phyloP scores from a whole-genome alignment of 805 yeast genomes.

The Tetrapisispora pingtungensis region DNA sequence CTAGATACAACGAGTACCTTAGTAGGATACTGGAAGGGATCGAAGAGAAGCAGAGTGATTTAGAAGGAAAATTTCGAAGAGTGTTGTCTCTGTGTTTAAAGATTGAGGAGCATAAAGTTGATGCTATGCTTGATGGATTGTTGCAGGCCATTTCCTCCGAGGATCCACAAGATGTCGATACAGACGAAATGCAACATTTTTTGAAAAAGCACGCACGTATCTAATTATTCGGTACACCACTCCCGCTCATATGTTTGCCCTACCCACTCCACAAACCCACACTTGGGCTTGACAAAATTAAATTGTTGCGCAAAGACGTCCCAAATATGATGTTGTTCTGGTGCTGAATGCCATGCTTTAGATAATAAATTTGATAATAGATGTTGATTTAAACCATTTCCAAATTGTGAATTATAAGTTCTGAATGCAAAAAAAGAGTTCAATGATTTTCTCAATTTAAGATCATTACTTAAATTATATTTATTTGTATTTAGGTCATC shows the following conservation, averaged over 20 bases:
- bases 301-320: slow-evolving; percentile 19
- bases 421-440: slow-evolving; percentile 23
- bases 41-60: slow-evolving; percentile 32
- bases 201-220: no score
- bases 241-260: slow-evolving; percentile 5
- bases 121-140: slow-evolving; percentile 69
- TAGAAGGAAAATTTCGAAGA: slow-evolving; percentile 71
- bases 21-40: slow-evolving; percentile 4
- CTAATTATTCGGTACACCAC: no score
- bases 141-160: slow-evolving; percentile 81
- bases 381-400: slow-evolving; percentile 16
- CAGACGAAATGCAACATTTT: slow-evolving; percentile 26
- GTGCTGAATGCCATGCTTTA: slow-evolving; percentile 14
- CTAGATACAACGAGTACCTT: slow-evolving; percentile 2
- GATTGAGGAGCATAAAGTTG: slow-evolving; percentile 72
- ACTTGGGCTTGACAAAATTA: slow-evolving; percentile 21
- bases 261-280: slow-evolving; percentile 39
- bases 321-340: slow-evolving; percentile 10
- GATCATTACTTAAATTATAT: no score
- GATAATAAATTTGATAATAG: slow-evolving; percentile 14
- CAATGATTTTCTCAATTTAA: slow-evolving; percentile 4
- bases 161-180: slow-evolving; percentile 59
- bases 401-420: slow-evolving; percentile 20
- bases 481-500: background rate
- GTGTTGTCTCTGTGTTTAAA: slow-evolving; percentile 88